Base-by-base conservation (phyloP, 2,329 filamentous ascomycete genomes). In the Thelonectria discophora region DNA sequence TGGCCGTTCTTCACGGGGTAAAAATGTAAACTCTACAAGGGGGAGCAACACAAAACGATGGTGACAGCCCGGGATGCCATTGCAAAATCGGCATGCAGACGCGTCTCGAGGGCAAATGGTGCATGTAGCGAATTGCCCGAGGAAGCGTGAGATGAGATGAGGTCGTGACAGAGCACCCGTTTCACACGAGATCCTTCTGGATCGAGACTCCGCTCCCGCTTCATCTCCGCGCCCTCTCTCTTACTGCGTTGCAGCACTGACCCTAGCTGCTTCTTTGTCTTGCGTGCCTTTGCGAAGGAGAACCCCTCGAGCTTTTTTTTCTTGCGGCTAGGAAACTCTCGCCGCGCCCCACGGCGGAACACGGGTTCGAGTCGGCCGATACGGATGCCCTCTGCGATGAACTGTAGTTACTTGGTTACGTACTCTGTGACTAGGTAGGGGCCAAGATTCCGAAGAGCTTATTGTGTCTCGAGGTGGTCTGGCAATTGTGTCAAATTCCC, bases 51-150 rank as follows among this genome's bases (percentile, higher is more conserved):
- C 4, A 5, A 32, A 2, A 9, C 15, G 42, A 56, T 56, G 40
- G n/a, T 47, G 58, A 51, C 21, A 47, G 32, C n/a, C 39, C 27
- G 46, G 34, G 46, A 42, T 48, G 46, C 15, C 32, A 60, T 52
- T 30, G 40, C 58, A 46, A 46, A 55, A 55, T 51, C 30, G 12
- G 11, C 17, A 17, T 24, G 4, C 21, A 42, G n/a, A 42, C 37
- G 34, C 15, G 21, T 30, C 18, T 46, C 15, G 46, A 42, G 46
- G 34, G 34, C 47, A n/a, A 30, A 13, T n/a, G n/a, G 21, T 21
- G 17, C 15, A 39, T 3, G 3, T 3, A 24, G 21, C 21, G 21
- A 24, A 60, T 60, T 30, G 32, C 34, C 32, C 32, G 7, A 3
- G 12, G 32, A 11, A 34, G 32, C 7, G 32, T 13, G 10, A 34